Conservation (phyloP, 1,139 yeast genomes). For the Diutina scorzettiae region DNA sequence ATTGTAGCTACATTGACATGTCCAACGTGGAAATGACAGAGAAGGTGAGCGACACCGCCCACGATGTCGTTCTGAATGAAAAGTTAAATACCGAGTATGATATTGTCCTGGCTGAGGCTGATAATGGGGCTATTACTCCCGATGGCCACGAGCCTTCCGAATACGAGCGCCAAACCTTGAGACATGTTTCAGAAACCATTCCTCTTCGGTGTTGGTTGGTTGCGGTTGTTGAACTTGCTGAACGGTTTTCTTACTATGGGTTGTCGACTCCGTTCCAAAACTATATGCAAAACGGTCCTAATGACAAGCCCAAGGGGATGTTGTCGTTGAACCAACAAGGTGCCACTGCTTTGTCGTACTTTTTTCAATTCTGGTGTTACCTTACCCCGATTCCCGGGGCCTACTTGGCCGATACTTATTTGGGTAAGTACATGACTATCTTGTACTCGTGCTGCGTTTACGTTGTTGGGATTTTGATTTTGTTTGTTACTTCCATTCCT, state of each 20-base stretch:
- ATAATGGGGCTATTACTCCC: too few relatives aligned
- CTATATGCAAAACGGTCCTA: conserved; percentile 50
- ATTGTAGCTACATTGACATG: too few relatives aligned
- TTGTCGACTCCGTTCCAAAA: conserved; percentile 66
- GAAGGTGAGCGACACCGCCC: too few relatives aligned
- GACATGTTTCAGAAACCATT: conserved; percentile 29
- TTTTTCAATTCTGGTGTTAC: conserved; percentile 77
- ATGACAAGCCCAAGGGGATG: conserved; percentile 44
- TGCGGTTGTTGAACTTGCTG: conserved; percentile 70
- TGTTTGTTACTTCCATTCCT: conserved; percentile 66
- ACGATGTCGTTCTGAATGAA: too few relatives aligned
- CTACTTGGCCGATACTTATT: conserved; percentile 59
- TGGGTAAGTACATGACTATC: conserved; percentile 65
- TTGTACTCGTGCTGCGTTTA: conserved; percentile 40
- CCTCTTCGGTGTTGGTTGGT: conserved; percentile 50
- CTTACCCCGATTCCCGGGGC: conserved; percentile 74
- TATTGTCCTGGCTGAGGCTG: background rate
- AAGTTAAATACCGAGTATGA: background rate
- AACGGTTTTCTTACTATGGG: conserved; percentile 70
- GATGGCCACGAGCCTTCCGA: conserved; percentile 19
- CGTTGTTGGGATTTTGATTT: conserved; percentile 47
- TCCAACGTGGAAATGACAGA: too few relatives aligned
- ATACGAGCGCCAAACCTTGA: conserved; percentile 26
- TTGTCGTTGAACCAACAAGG: conserved; percentile 20
- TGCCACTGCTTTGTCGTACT: conserved; percentile 65